Conservation (phyloP, 73 alveolate species). For the Paramecium tetraurelia region DNA sequence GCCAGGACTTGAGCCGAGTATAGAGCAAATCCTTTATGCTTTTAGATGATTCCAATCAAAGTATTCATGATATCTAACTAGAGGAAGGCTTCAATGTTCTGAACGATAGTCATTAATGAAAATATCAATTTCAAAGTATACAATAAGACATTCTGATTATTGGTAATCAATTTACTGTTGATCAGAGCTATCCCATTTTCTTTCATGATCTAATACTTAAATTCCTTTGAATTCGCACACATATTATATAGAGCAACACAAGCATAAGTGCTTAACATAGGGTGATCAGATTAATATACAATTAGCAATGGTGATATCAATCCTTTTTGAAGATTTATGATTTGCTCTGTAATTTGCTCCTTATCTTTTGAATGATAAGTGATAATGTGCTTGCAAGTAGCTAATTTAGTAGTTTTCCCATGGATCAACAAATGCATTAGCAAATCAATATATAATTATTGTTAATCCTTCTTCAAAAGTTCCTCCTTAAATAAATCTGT, state of each 20-base stretch:
- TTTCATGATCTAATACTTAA: conserved; percentile 2
- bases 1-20: not conserved
- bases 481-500: conserved; percentile 1
- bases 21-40: conserved; percentile 15
- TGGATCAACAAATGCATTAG: not conserved
- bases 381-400: not conserved
- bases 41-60: not conserved
- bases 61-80: not conserved
- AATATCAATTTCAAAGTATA: not conserved
- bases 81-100: conserved; percentile 11
- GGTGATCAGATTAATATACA: conserved; percentile 24
- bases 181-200: not conserved
- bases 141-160: not conserved
- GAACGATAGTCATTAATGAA: not conserved
- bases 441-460: conserved; percentile 15
- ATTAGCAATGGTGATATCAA: not conserved
- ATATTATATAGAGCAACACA: conserved; percentile 5
- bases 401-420: not conserved
- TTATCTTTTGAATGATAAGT: not conserved
- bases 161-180: not conserved
- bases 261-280: conserved; percentile 40
- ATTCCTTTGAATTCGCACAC: conserved; percentile 29
- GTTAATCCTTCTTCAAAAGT: not conserved
- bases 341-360: not conserved
- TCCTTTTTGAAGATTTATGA: not conserved